Base-by-base conservation (phyloP, 2,329 filamentous ascomycete species). In the Colletotrichum orbiculare region DNA sequence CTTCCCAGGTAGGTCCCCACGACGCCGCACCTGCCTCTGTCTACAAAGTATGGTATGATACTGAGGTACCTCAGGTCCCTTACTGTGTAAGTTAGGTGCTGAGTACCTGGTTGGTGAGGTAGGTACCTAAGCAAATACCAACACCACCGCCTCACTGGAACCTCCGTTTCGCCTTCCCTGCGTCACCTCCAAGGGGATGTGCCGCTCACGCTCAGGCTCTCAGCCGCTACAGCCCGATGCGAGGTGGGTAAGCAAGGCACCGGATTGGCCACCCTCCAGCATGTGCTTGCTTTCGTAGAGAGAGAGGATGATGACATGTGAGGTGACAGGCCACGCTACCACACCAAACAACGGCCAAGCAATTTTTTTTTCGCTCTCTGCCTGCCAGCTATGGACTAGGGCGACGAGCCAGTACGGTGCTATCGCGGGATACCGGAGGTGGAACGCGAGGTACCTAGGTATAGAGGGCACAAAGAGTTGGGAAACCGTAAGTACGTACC, bases 231-330 rank as follows among this genome's bases (percentile, higher is more conserved):
- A 52, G 52, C 58, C 59, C 53, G 52, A 46, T 25, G 45, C 46
- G 37, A 39, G 38, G 58, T 57, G 58, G 52, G 48, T 62, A 62
- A 66, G 52, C 63, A 53, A 65, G 42, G 37, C 52, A 57, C 58
- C 46, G 58, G 63, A 66, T 66, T 66, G 63, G 63, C 58, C 58
- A 57, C 47, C 50, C 45, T 47, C 12, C 47, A 48, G 63, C 63
- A 63, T 66, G 63, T 62, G 63, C 59, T 53, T 48, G 63, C 38
- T 63, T 61, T 47, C 38, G 62, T 52, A 59, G 47, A 52, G n/a
- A 52, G n/a, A 38, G 47, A 47, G 53, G 38, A 63, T 66, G 63
- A 66, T 66, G 63, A 63, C 63, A 66, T 66, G 58, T 66, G 63
- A 66, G 63, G 63, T 66, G 59, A 66, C 59, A 57, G 59, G 37